A percentile compares a stretch with the other conserved stretches of the same genome.
phyloP scores from a whole-genome alignment of 2,329 filamentous ascomycete species.

The Aureobasidium sp. region DNA sequence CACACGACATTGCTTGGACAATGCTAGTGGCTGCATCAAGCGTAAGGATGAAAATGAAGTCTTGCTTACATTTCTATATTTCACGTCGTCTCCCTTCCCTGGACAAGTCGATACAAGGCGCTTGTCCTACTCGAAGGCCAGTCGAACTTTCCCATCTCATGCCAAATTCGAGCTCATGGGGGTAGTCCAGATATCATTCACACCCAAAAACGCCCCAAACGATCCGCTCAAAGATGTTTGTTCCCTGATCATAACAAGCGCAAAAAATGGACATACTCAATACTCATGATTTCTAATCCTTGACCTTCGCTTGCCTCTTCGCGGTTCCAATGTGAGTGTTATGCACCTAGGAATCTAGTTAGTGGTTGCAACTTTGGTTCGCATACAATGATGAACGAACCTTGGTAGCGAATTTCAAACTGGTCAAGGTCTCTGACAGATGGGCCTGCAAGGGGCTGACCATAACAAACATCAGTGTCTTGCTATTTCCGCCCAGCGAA shows the following conservation, averaged over 20 bases:
- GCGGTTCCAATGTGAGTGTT: slow-evolving; percentile 91
- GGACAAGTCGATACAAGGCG: neutral
- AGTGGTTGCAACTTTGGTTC: neutral
- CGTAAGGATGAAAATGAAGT: neutral
- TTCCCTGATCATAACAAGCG: neutral
- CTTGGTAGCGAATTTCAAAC: slow-evolving; percentile 92
- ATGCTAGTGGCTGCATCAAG: neutral
- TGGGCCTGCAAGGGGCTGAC: slow-evolving; percentile 86
- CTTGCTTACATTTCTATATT: slow-evolving; percentile 8
- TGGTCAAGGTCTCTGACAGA: slow-evolving; percentile 86
- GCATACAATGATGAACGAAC: slow-evolving; percentile 40
- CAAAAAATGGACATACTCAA: neutral
- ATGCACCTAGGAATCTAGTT: slow-evolving; percentile 50
- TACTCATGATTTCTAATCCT: slow-evolving; percentile 26
- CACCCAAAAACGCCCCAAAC: slow-evolving; percentile 1
- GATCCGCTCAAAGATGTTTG: neutral
- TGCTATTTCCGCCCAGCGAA: slow-evolving; percentile 81
- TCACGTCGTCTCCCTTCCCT: neutral
- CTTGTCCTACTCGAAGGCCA: neutral
- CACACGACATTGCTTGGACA: neutral
- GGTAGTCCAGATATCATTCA: slow-evolving; percentile 1
- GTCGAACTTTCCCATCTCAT: neutral
- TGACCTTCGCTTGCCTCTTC: slow-evolving; percentile 62
- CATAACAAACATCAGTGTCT: slow-evolving; percentile 99
- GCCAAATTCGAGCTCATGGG: neutral